These are phyloP conservation scores for Podospora fimiseda DNA, from an alignment of 495 filamentous ascomycete species.

Conservation along the genomic window DNA sequence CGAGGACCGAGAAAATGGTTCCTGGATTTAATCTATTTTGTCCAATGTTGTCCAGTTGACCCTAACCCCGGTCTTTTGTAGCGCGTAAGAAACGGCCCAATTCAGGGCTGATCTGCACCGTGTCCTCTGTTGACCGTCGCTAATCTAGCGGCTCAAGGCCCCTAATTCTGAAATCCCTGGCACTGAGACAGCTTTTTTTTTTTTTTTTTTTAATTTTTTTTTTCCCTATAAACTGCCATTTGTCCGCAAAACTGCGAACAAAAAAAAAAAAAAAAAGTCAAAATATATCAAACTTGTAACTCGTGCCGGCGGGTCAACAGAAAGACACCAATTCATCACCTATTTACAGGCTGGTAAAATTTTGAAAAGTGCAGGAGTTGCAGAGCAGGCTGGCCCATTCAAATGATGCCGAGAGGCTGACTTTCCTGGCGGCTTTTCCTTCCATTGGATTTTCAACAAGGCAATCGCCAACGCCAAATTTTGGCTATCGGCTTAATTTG, in stretches of 20 bases:
- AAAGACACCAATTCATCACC: background rate
- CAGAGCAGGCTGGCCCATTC: background rate
- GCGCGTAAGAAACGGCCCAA: background rate
- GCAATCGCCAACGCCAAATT: constrained; percentile 6
- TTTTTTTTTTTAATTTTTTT: constrained; percentile 7
- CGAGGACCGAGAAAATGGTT: no score
- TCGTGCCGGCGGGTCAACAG: no score
- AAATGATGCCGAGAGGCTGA: constrained; percentile 8
- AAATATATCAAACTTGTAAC: no score
- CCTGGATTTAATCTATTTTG: no score
- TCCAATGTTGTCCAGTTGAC: no score
- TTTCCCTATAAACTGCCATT: background rate
- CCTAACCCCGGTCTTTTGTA: background rate
- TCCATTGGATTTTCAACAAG: background rate
- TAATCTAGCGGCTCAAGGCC: constrained; percentile 2
- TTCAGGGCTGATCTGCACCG: constrained; percentile 4
- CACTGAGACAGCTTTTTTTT: constrained; percentile 14
- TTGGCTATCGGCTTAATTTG: constrained; percentile 2
- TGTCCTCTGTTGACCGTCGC: constrained; percentile 2
- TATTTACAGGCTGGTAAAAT: constrained; percentile 1
- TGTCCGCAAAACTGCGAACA: background rate
- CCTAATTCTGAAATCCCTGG: background rate
- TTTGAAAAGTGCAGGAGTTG: background rate
- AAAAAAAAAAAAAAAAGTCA: no score
- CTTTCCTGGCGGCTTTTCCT: background rate